Percentiles rank a stretch among this genome's conserved stretches.
Evolutionary conservation across 2,329 filamentous ascomycete species (phyloP).

Genomic region (Botrytis aclada): DNA sequence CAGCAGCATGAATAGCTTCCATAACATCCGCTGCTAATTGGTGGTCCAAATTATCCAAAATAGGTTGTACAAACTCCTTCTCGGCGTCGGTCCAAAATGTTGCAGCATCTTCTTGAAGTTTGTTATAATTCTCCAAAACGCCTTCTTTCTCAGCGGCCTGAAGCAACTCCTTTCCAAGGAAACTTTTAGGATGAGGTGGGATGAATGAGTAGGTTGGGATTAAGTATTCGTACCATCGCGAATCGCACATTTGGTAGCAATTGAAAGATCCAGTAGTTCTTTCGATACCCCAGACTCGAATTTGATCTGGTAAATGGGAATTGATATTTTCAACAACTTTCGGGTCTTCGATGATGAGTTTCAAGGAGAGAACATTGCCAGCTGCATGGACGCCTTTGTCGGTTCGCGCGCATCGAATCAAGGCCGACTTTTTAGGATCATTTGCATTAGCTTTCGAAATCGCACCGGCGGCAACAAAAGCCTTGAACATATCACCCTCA

Average conservation of each 20-base stretch:
- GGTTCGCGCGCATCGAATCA: conserved; percentile 90
- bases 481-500: conserved; percentile 89
- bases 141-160: conserved; percentile 72
- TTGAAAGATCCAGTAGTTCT: conserved; percentile 88
- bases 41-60: conserved; percentile 60
- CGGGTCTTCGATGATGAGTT: conserved; percentile 90
- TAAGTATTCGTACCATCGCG: conserved; percentile 94
- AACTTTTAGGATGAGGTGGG: conserved; percentile 87
- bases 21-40: conserved; percentile 61
- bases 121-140: conserved; percentile 64
- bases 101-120: conserved; percentile 72
- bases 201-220: conserved; percentile 91
- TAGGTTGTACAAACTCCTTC: conserved; percentile 73
- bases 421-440: conserved; percentile 92
- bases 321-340: conserved; percentile 92
- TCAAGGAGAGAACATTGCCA: conserved; percentile 91
- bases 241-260: conserved; percentile 93
- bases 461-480: conserved; percentile 85
- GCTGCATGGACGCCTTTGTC: conserved; percentile 98
- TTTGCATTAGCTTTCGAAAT: conserved; percentile 97
- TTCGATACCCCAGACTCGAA: conserved; percentile 91
- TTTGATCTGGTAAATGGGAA: conserved; percentile 76
- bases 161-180: conserved; percentile 77
- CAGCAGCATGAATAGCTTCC: conserved; percentile 52
- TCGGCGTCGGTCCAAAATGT: conserved; percentile 82